Percentiles rank a stretch among this genome's conserved stretches.
Conservation (phyloP, 2,329 filamentous ascomycete genomes). For the Periconia digitata region DNA sequence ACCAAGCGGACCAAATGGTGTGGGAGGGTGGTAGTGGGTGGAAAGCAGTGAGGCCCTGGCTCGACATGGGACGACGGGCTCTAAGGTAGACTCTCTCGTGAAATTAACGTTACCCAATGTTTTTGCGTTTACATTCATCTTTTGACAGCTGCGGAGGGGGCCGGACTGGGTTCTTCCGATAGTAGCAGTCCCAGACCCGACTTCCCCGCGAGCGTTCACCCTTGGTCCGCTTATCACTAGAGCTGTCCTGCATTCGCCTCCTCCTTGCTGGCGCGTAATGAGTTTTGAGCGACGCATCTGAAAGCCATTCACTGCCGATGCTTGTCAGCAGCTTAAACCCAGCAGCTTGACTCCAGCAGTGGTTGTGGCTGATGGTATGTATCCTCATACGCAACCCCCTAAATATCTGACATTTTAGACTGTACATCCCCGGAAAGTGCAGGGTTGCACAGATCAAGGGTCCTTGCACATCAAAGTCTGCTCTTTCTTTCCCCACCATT, state of each 20-base stretch:
- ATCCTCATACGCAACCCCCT: constrained; percentile 24
- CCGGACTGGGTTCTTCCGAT: constrained; percentile 31
- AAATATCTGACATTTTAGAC: constrained; percentile 29
- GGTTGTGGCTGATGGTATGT: constrained; percentile 25
- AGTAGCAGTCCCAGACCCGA: constrained; percentile 30
- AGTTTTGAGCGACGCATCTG: constrained; percentile 32
- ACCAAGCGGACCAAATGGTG: background rate
- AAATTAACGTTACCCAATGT: background rate
- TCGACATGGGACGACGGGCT: background rate
- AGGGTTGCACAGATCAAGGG: constrained; percentile 29
- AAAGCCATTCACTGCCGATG: constrained; percentile 35
- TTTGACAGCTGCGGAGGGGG: constrained; percentile 28
- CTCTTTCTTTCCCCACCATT: constrained; percentile 10
- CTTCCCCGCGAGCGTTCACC: constrained; percentile 36
- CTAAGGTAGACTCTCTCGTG: too few relatives aligned
- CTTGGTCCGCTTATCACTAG: constrained; percentile 38
- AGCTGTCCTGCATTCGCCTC: constrained; percentile 32
- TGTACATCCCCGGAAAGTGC: constrained; percentile 33
- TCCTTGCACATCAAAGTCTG: constrained; percentile 20
- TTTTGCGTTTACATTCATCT: background rate
- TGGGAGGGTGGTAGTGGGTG: background rate
- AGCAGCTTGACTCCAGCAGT: too few relatives aligned
- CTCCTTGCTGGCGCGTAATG: constrained; percentile 23
- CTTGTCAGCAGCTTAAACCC: constrained; percentile 26
- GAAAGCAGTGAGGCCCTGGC: background rate